Evolutionary conservation across 1,284 basidiomycete genomes (phyloP).

Genomic region (Hypsizygus ulmarius): DNA sequence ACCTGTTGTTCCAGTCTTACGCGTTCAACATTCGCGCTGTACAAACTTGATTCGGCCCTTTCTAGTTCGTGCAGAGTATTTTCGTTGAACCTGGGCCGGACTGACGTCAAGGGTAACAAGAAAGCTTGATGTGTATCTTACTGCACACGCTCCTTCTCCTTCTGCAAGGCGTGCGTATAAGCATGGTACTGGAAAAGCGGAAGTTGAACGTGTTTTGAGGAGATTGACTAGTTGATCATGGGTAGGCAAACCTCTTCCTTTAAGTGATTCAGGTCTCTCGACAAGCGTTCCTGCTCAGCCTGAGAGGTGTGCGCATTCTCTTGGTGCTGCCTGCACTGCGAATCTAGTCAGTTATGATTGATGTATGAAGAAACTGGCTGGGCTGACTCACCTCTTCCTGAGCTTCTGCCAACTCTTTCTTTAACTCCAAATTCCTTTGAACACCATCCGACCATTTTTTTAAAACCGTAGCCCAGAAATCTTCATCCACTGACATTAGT

Average conservation of each 20-base stretch:
- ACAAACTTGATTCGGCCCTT: constrained; percentile 28
- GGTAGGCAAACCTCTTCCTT: constrained; percentile 5
- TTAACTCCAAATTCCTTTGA: constrained; percentile 28
- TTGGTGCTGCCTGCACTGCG: constrained; percentile 1
- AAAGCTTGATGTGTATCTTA: neutral
- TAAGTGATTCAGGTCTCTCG: constrained; percentile 2
- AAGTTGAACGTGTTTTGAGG: neutral
- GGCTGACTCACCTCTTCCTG: constrained; percentile 28
- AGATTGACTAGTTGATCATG: neutral
- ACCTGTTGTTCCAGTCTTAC: constrained; percentile 28
- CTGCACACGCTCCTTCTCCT: neutral
- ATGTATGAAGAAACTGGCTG: neutral
- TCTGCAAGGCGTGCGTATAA: neutral
- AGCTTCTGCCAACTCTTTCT: constrained; percentile 28
- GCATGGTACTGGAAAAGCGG: constrained; percentile 1
- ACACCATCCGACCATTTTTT: constrained; percentile 36
- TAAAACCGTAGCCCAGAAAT: constrained; percentile 33
- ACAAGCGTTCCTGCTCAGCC: constrained; percentile 2
- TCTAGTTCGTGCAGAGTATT: constrained; percentile 18
- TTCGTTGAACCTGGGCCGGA: neutral
- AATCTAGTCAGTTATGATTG: neutral
- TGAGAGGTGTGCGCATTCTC: neutral
- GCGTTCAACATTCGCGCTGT: constrained; percentile 31
- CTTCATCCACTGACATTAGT: too few relatives aligned
- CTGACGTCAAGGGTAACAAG: neutral